These are phyloP conservation scores for Dimocarpus longan DNA, from an alignment of 345 rosid species.

Conservation along the genomic window DNA sequence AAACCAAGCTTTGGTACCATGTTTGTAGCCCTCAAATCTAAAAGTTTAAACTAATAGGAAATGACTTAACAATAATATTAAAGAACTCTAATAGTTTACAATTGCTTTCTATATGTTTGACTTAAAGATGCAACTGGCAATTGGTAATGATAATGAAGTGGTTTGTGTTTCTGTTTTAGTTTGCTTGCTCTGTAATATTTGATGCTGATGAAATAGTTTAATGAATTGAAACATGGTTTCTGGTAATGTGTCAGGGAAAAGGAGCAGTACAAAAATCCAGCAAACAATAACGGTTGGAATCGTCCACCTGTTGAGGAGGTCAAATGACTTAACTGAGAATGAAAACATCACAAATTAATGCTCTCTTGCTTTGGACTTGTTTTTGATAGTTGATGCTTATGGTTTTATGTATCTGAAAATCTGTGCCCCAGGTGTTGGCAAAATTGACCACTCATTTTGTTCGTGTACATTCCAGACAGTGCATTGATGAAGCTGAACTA, in stretches of 20 bases:
- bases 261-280: constrained; percentile 74
- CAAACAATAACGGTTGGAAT: constrained; percentile 53
- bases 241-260: constrained; percentile 61
- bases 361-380: constrained; percentile 8
- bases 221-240: constrained; percentile 13
- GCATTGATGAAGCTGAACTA: constrained; percentile 89
- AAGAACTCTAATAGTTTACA: neutral
- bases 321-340: constrained; percentile 19
- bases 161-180: neutral
- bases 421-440: constrained; percentile 60
- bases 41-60: too few species aligned
- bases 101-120: neutral
- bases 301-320: constrained; percentile 94
- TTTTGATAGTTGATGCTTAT: constrained; percentile 4
- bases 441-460: constrained; percentile 69
- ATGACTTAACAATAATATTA: too few species aligned
- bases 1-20: too few species aligned
- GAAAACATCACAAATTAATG: constrained; percentile 3
- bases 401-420: constrained; percentile 11
- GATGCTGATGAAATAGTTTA: constrained; percentile 8
- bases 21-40: too few species aligned
- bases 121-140: neutral
- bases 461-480: constrained; percentile 80
- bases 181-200: neutral
- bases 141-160: neutral